Percentiles rank a stretch among this genome's conserved stretches.
Evolutionary conservation across 169 alveolate genomes (phyloP).

Genomic region (Neospora caninum): DNA sequence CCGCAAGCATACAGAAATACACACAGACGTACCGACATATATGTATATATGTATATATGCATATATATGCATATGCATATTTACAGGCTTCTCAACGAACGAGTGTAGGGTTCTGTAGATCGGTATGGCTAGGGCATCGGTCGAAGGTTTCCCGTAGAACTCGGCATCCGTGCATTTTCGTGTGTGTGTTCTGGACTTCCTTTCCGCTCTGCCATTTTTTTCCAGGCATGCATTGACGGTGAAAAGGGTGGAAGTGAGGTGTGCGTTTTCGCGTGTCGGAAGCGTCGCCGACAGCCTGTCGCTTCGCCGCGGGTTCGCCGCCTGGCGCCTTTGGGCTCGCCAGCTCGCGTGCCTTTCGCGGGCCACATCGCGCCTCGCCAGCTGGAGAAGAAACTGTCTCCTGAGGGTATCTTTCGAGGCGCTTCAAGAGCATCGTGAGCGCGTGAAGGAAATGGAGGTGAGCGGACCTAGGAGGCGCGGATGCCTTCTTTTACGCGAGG

Average conservation of each 20-base stretch:
- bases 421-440: neutral
- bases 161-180: neutral
- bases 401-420: neutral
- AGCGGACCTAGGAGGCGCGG: neutral
- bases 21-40: no score
- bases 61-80: no score
- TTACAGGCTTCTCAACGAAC: no score
- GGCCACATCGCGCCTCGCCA: neutral
- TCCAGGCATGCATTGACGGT: neutral
- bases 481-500: no score
- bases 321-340: neutral
- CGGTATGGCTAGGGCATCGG: no score
- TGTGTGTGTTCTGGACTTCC: neutral
- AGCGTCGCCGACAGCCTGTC: neutral
- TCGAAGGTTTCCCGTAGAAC: neutral
- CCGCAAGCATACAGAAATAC: no score
- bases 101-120: no score
- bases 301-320: neutral
- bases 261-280: neutral
- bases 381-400: neutral
- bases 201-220: neutral
- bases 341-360: neutral
- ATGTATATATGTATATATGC: no score
- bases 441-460: neutral
- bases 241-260: neutral